A percentile compares a stretch with the other conserved stretches of the same genome.
These are phyloP conservation scores for Myriosclerotinia scirpicola DNA, from an alignment of 2,329 filamentous ascomycete genomes.

Conservation along the genomic window DNA sequence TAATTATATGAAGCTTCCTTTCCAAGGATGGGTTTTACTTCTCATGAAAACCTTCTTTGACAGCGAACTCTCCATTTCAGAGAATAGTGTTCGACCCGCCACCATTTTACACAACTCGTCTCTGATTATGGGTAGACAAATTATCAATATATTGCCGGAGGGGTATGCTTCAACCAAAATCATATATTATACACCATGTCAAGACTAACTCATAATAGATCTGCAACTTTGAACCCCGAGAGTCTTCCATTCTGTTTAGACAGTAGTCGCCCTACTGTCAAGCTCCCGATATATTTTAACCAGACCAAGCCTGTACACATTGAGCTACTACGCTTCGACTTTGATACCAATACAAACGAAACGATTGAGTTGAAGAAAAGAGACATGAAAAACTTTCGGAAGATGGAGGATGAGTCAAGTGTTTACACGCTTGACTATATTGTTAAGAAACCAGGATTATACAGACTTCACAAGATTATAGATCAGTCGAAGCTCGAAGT, in stretches of 20 bases:
- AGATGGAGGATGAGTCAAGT: slow-evolving; percentile 57
- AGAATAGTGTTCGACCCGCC: slow-evolving; percentile 84
- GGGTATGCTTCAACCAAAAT: slow-evolving; percentile 54
- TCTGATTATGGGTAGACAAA: slow-evolving; percentile 92
- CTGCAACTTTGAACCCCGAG: slow-evolving; percentile 83
- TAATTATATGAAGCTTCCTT: slow-evolving; percentile 57
- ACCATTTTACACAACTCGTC: slow-evolving; percentile 89
- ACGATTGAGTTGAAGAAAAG: slow-evolving; percentile 71
- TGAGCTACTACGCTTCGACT: slow-evolving; percentile 82
- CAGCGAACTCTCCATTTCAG: slow-evolving; percentile 89
- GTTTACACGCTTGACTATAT: slow-evolving; percentile 66
- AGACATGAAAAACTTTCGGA: slow-evolving; percentile 69
- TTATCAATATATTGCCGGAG: slow-evolving; percentile 96
- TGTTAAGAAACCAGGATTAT: slow-evolving; percentile 84
- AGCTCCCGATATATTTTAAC: slow-evolving; percentile 87
- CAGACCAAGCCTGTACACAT: slow-evolving; percentile 86
- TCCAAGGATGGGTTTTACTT: slow-evolving; percentile 70
- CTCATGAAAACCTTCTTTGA: slow-evolving; percentile 84
- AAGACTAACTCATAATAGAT: slow-evolving; percentile 48
- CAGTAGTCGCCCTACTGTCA: slow-evolving; percentile 56
- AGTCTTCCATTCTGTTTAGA: slow-evolving; percentile 79
- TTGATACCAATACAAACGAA: slow-evolving; percentile 78
- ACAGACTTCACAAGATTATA: slow-evolving; percentile 79
- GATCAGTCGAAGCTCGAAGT: slow-evolving; percentile 95
- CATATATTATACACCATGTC: background rate